Evolutionary conservation across 2,329 filamentous ascomycete species (phyloP).

Genomic region (Teratosphaeria gauchensis): DNA sequence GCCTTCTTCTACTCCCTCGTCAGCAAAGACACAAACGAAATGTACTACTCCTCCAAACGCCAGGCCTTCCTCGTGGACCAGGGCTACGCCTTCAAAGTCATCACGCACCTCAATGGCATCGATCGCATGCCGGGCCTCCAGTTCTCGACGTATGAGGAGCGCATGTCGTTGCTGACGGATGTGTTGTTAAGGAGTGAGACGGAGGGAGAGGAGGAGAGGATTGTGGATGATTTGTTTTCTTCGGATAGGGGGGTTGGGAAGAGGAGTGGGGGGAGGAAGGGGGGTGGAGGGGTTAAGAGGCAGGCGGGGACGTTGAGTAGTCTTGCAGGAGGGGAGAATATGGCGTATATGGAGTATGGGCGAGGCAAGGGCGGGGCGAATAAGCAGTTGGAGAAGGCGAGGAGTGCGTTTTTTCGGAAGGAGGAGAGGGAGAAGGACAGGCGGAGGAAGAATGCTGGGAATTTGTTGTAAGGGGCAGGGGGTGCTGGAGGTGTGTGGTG

Average conservation of each 20-base stretch:
- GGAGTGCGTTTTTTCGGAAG: slow-evolving; percentile 38
- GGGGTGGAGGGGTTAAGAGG: slow-evolving; percentile 52
- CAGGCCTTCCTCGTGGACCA: slow-evolving; percentile 97
- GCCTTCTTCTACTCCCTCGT: slow-evolving; percentile 98
- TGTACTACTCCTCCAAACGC: slow-evolving; percentile 94
- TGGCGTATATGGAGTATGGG: slow-evolving; percentile 62
- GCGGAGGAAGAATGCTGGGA: slow-evolving; percentile 16
- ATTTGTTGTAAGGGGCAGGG: background rate
- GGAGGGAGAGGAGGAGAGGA: slow-evolving; percentile 59
- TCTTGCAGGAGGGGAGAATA: slow-evolving; percentile 83
- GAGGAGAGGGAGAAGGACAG: slow-evolving; percentile 27
- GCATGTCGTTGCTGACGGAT: slow-evolving; percentile 77
- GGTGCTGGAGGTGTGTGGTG: too few species aligned
- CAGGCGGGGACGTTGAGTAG: slow-evolving; percentile 80
- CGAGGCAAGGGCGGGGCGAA: slow-evolving; percentile 28
- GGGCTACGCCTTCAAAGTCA: slow-evolving; percentile 97
- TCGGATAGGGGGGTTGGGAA: slow-evolving; percentile 35
- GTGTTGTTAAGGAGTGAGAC: slow-evolving; percentile 81
- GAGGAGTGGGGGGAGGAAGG: slow-evolving; percentile 33
- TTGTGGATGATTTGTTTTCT: slow-evolving; percentile 58
- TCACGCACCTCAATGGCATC: slow-evolving; percentile 87
- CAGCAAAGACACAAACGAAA: slow-evolving; percentile 93
- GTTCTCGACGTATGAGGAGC: slow-evolving; percentile 68
- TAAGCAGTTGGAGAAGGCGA: slow-evolving; percentile 36
- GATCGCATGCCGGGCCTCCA: slow-evolving; percentile 72